Evolutionary conservation across 31 red algal species (phyloP), one percentile per base, ranked within the genome.

Genomic region (Pterothamnion heteromorphum): DNA sequence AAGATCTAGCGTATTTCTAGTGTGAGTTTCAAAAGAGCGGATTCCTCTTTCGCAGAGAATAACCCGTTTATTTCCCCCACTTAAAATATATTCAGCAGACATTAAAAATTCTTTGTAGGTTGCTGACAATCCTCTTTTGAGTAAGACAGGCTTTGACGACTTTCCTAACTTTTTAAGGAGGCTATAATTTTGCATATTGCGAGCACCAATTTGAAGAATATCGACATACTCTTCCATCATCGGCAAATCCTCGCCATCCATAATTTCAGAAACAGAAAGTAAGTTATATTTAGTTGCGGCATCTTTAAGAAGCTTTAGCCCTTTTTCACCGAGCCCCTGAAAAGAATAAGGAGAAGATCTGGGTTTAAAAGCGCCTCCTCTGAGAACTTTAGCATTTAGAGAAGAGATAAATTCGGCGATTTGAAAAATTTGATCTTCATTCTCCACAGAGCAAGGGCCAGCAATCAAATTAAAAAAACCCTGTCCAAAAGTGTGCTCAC

Each of bases 121-220:
- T 32, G 38, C 87, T 22, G 87, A 90, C 23, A 90, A 74, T 27
- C 87, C 87, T 27, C 87, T 32, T 90, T 90, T 90, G 32, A 90
- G 87, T 26, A 90, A 24, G 28, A 90, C 37, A 31, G 87, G 87
- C 71, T 90, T 90, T 74, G 57, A 36, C 22, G 71, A 24, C 37
- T 90, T 90, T 32, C 87, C 87, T 27, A 90, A 74, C 23, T 36
- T 44, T 74, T 90, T 44, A 24, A 90, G 34, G n/a, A 90, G 44
- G 44, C 71, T 90, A 35, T 74, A 90, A 90, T 90, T 90, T 90
- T 90, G 87, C n/a, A 44, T 27, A 90, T 90, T 90, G 57, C 87
- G 22, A 24, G 87, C 87, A 28, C 87, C 87, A 31, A 90, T 44
- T 74, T 90, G 87, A 90, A 90, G 71, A 74, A 90, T 74, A 74